Conservation (phyloP, 1,284 basidiomycete species). For the Austroboletus olivaceoglutinosus region DNA sequence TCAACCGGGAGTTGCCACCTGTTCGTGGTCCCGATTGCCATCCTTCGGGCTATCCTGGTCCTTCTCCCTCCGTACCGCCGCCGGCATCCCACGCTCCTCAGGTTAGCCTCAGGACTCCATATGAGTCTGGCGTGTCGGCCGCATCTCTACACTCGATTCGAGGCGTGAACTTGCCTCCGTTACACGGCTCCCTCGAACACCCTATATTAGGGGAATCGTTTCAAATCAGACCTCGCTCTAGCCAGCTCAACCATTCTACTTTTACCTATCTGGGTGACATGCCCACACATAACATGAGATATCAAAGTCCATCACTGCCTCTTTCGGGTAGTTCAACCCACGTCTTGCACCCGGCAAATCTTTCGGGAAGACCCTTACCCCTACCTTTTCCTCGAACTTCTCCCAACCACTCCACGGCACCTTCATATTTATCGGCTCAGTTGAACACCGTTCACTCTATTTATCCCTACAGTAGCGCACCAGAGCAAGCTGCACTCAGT, state of each 20-base stretch:
- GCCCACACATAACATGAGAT: conserved; percentile 3
- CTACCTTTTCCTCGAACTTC: conserved; percentile 13
- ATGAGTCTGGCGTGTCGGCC: conserved; percentile 10
- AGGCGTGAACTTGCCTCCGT: conserved; percentile 13
- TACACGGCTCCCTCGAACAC: conserved; percentile 8
- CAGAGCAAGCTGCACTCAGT: conserved; percentile 12
- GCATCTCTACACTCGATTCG: conserved; percentile 7
- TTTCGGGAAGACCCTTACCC: conserved; percentile 13
- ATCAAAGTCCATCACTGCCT: conserved; percentile 51
- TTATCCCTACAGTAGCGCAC: conserved; percentile 15
- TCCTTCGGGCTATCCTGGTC: conserved; percentile 4
- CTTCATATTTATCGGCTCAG: conserved; percentile 16
- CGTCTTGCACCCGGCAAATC: conserved; percentile 3
- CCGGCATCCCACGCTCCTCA: conserved; percentile 10
- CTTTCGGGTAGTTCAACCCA: conserved; percentile 29
- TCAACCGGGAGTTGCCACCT: conserved; percentile 35
- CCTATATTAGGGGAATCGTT: conserved; percentile 40
- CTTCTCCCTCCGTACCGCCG: conserved; percentile 24
- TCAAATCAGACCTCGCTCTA: conserved; percentile 59
- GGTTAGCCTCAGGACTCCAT: conserved; percentile 5
- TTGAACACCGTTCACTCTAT: conserved; percentile 13
- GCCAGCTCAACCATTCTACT: conserved; percentile 44
- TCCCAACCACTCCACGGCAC: conserved; percentile 16
- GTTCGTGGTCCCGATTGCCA: conserved; percentile 2
- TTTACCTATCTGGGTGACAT: conserved; percentile 29